A percentile compares a stretch with the other conserved stretches of the same genome.
phyloP scores from a whole-genome alignment of 805 yeast genomes.

The Starmerella tilneyi region DNA sequence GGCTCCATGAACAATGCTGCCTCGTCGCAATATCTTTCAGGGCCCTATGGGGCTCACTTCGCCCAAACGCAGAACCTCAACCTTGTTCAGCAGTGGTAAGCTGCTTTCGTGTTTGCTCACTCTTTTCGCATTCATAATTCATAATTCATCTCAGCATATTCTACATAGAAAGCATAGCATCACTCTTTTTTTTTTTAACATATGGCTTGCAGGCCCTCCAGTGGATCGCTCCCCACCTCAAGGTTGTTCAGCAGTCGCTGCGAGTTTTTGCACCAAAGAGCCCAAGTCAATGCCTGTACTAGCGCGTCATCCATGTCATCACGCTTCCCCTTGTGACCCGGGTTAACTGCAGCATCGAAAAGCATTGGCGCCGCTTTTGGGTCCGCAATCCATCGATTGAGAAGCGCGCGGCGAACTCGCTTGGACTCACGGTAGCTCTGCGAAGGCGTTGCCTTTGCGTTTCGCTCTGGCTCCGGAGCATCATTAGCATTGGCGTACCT shows the following conservation, averaged over 20 bases:
- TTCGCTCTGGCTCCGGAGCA: not conserved
- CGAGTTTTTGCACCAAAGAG: constrained; percentile 36
- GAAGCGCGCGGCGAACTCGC: constrained; percentile 22
- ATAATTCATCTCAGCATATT: no score
- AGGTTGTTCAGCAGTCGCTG: not conserved
- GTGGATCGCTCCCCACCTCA: not conserved
- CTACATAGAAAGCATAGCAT: no score
- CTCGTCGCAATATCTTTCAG: constrained; percentile 14
- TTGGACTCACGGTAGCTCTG: constrained; percentile 24
- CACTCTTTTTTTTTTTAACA: not conserved
- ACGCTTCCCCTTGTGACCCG: constrained; percentile 34
- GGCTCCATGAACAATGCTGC: constrained; percentile 11
- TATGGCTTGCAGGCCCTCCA: not conserved
- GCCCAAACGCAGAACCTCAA: constrained; percentile 17
- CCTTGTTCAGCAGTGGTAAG: constrained; percentile 13
- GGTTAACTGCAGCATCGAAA: not conserved
- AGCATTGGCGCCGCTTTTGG: constrained; percentile 15
- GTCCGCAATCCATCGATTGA: constrained; percentile 20
- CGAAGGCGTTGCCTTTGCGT: not conserved
- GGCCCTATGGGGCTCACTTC: constrained; percentile 18
- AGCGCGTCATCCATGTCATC: constrained; percentile 61
- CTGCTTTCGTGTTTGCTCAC: not conserved
- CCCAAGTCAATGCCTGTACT: constrained; percentile 49
- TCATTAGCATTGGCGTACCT: not conserved
- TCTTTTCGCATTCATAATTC: not conserved